Evolutionary conservation across 2,329 filamentous ascomycete genomes (phyloP), one percentile per base, ranked within the genome.

Genomic region (Paecilomyces niveus): DNA sequence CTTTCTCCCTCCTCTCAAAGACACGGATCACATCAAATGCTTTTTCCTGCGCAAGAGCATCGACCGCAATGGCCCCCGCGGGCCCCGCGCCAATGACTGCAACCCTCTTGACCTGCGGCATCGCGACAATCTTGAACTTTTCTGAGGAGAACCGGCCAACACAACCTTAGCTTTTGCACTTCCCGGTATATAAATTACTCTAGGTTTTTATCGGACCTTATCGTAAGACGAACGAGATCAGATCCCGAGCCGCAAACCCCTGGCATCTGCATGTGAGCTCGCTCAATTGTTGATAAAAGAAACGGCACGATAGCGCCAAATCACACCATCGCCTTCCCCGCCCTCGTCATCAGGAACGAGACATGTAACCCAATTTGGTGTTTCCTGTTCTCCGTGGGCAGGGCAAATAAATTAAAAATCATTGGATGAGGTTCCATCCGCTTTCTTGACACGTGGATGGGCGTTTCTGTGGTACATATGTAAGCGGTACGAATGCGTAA

Each of bases 11-110:
- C 29, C 85, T 75, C 66, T 88, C 85, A 66, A 87, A 88, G 0
- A 87, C 83, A 5, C 82, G 78, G 57, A 87, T 83, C 1, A 75
- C 69, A 59, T 86, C 81, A 64, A 87, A 87, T 0, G 73, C 67
- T 61, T 83, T 76, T 67, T 88, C 85, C 65, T 83, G 78, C 26
- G 77, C 78, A 31, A 87, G 70, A 3, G 85, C 84, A 73, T 87
- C 83, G 2, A 85, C 79, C 0, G 83, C 72, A 58, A 86, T 86
- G 11, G 82, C 81, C 2, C 85, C 85, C 2, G 82, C 78, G 6
- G 85, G 85, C 5, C 85, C 85, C 2, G 83, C 78, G 6, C 85
- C 85, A 63, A 87, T 84, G 5, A 87, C 78, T 18, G 84, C 85
- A 11, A 87, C 79, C 13, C 77, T 71, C 55, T 69, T 73, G 15